A percentile compares a stretch with the other conserved stretches of the same genome.
Evolutionary conservation across 2,329 filamentous ascomycete genomes (phyloP).

Genomic region (Amesomyces nigricolor): DNA sequence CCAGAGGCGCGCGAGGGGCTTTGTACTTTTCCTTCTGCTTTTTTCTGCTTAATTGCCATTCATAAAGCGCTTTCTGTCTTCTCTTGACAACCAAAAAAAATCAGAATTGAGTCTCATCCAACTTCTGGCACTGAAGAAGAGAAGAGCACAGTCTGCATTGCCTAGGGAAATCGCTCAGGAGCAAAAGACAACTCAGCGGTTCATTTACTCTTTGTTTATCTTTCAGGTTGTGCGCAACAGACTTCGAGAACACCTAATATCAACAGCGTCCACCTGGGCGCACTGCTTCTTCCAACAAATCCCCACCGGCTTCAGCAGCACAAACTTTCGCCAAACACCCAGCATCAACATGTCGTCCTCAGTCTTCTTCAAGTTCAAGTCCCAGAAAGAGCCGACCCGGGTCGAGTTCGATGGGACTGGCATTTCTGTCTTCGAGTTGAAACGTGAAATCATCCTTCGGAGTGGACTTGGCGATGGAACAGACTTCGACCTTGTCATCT

Average conservation of each 20-base stretch:
- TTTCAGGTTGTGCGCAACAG: constrained; percentile 23
- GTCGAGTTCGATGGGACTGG: constrained; percentile 96
- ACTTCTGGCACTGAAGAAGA: constrained; percentile 34
- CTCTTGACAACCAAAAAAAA: constrained; percentile 36
- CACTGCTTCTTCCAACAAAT: constrained; percentile 15
- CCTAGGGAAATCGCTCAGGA: constrained; percentile 21
- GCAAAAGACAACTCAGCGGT: constrained; percentile 20
- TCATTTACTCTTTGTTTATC: constrained; percentile 19
- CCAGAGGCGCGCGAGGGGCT: constrained; percentile 19
- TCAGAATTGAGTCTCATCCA: constrained; percentile 48
- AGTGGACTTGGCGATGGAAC: constrained; percentile 91
- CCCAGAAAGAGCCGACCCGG: constrained; percentile 87
- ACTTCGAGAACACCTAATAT: constrained; percentile 15
- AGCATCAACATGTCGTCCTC: constrained; percentile 75
- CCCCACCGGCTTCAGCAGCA: constrained; percentile 2
- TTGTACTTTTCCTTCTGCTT: constrained; percentile 32
- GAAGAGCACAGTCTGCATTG: constrained; percentile 28
- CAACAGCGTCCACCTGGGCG: constrained; percentile 17
- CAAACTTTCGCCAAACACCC: constrained; percentile 12
- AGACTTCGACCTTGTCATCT: constrained; percentile 93
- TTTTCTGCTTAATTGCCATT: constrained; percentile 26
- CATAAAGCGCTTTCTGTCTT: constrained; percentile 31
- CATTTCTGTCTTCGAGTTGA: constrained; percentile 97
- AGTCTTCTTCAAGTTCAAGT: constrained; percentile 99
- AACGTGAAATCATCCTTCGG: constrained; percentile 95